Evolutionary conservation across 1,284 basidiomycete genomes (phyloP), one percentile per base, ranked within the genome.

Genomic region (Moesziomyces sp.): DNA sequence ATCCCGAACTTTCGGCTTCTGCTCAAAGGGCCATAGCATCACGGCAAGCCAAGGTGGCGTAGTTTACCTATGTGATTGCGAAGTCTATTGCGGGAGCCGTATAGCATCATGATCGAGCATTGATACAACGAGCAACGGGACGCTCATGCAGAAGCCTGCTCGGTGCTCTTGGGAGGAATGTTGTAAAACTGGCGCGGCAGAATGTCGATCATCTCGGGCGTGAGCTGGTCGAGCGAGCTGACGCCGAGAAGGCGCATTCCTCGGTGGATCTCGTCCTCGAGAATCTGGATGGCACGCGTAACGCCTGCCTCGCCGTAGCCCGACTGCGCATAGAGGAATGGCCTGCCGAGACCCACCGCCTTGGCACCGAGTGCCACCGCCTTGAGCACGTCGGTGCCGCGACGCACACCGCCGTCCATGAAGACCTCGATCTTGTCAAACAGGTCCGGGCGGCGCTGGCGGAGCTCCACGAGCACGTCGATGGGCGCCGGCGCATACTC

Each of bases 311-410:
- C 89, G 1, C 93, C 94, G 61, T 93, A 95, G 5, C 92, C 92
- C 88, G 91, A 92, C 85, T 95, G 93, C 1, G 92, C 93, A 79
- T 92, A 95, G n/a, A 97, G 86, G 87, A 96, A 94, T 0, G 92
- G 89, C 28, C 94, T 88, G 0, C 94, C 94, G 24, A 97, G 86
- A 1, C 95, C 94, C 7, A 96, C 93, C 5, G 92, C 93, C 71
- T 87, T 91, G 1, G 94, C 95, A 18, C 78, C 74, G 42, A 97
- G 87, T 74, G 93, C 95, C 2, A 97, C 85, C 0, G 94, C 93
- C 85, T 97, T 97, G 55, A 97, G 85, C 9, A 96, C 90, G 84
- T 83, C 83, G 35, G 83, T 77, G 23, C 94, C 94, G 46, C 94
- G 88, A 55, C 88, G 87, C 35, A 94, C 87, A 5, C 94, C 94